Base-by-base conservation (phyloP, 441 rosid genomes). In the Pelargonium exstipulatum region DNA sequence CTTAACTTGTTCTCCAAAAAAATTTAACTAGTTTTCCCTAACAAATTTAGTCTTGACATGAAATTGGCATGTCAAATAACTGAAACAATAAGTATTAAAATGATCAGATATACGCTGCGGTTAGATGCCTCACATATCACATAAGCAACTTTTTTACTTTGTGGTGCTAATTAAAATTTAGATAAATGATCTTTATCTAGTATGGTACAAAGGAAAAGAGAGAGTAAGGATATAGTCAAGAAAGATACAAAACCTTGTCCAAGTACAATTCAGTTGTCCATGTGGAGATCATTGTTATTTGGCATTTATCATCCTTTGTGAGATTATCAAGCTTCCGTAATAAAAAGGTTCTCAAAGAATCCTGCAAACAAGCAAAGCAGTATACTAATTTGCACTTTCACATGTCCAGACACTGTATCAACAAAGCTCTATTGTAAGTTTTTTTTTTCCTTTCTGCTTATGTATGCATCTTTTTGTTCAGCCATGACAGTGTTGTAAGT, bases 191-290 rank as follows among this genome's bases (percentile, higher is more conserved):
- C 55, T 71, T 26, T 65, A 42, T 66, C 71, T 37, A 63, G 65
- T 49, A 64, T 45, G 64, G 14, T 9, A 64, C 46, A 17, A 24
- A 51, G 62, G 10, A 64, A 13, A 14, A 35, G 57, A 72, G 18
- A 26, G 63, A 80, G 35, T 74, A 75, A 46, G 46, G 32, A 48
- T 9, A 24, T 32, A 66, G 43, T 48, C 69, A 20, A 4, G 61
- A 64, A 73, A 81, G 82, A 76, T 80, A 67, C 48, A 76, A 81
- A 71, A 95, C 99, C 98, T 95, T 92, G 86, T 95, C 99, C 83
- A 95, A 78, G 87, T 95, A 95, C 63, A 96, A 82, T 83, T 96
- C 99, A 45, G 97, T 91, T 73, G 96, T 87, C 99, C 99, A 96
- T 2, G 99, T 93, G 69, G 99, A 96, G 77, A 96, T 93, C 99